Evolutionary conservation across 495 filamentous ascomycete genomes (phyloP).

Genomic region (Niebla homalea): DNA sequence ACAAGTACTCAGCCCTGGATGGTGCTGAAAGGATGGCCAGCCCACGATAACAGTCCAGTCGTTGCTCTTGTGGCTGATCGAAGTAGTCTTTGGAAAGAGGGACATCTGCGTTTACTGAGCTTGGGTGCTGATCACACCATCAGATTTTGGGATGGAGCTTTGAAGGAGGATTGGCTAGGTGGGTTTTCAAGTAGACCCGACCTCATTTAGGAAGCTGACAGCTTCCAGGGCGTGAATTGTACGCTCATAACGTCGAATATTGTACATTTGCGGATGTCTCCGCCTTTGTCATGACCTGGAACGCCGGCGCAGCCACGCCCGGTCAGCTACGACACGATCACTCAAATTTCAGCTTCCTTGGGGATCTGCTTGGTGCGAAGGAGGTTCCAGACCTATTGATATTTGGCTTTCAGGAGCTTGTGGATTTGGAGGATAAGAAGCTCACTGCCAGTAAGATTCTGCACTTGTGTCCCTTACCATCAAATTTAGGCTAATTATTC

Average conservation of each 20-base stretch:
- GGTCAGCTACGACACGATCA: constrained; percentile 57
- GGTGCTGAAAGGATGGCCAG: constrained; percentile 87
- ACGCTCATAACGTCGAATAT: constrained; percentile 61
- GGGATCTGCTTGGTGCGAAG: constrained; percentile 54
- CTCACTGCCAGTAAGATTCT: constrained; percentile 70
- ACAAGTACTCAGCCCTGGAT: constrained; percentile 68
- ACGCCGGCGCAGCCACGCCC: constrained; percentile 84
- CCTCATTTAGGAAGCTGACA: neutral
- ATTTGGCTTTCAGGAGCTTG: constrained; percentile 95
- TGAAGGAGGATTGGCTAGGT: constrained; percentile 88
- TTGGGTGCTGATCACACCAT: constrained; percentile 78
- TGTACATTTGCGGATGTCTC: constrained; percentile 74
- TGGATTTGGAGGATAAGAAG: constrained; percentile 93
- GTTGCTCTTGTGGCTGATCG: constrained; percentile 62
- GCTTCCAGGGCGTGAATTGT: constrained; percentile 64
- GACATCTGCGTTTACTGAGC: constrained; percentile 75
- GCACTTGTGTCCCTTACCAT: neutral
- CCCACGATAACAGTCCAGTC: constrained; percentile 64
- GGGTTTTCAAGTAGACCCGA: constrained; percentile 13
- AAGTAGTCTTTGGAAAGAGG: constrained; percentile 75
- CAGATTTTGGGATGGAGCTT: constrained; percentile 82
- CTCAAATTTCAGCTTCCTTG: constrained; percentile 59
- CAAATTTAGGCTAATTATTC: constrained; percentile 14
- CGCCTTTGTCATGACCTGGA: constrained; percentile 80
- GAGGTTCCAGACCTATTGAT: constrained; percentile 78